Percentiles rank a stretch among this genome's conserved stretches.
Evolutionary conservation across 176 grass and related monocot species (phyloP).

Genomic region (Avena insularis): DNA sequence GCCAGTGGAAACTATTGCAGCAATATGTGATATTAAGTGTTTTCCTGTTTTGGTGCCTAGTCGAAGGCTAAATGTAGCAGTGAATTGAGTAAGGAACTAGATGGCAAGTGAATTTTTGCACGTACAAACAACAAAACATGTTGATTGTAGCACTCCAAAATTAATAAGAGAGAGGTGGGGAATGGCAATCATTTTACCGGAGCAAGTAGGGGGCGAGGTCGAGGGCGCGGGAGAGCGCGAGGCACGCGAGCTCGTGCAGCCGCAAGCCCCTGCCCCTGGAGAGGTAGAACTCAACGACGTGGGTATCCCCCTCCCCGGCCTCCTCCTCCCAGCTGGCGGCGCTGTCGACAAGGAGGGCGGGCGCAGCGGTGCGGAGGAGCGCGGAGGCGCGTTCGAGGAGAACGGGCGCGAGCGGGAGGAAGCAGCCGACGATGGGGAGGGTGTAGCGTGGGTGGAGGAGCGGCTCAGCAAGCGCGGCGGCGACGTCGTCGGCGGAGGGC

Average conservation of each 20-base stretch:
- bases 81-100: constrained; percentile 4
- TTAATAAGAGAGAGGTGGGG: neutral
- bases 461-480: constrained; percentile 71
- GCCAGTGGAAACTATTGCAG: neutral
- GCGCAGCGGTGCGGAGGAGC: constrained; percentile 53
- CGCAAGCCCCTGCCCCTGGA: constrained; percentile 69
- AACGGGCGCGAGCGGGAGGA: constrained; percentile 62
- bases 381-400: constrained; percentile 55
- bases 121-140: neutral
- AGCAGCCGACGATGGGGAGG: constrained; percentile 80
- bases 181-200: constrained; percentile 44
- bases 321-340: constrained; percentile 58
- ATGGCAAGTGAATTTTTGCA: constrained; percentile 15
- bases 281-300: constrained; percentile 84
- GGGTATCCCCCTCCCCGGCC: constrained; percentile 55
- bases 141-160: neutral
- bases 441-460: constrained; percentile 86
- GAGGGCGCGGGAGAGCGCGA: constrained; percentile 68
- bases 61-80: neutral
- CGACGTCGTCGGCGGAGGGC: constrained; percentile 56
- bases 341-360: constrained; percentile 50
- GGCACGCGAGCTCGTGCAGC: constrained; percentile 81
- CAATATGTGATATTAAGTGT: neutral
- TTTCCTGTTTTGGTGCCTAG: neutral
- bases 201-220: constrained; percentile 82